Evolutionary conservation across 148 eudicot species (phyloP).

Genomic region (Persicaria tinctoria): DNA sequence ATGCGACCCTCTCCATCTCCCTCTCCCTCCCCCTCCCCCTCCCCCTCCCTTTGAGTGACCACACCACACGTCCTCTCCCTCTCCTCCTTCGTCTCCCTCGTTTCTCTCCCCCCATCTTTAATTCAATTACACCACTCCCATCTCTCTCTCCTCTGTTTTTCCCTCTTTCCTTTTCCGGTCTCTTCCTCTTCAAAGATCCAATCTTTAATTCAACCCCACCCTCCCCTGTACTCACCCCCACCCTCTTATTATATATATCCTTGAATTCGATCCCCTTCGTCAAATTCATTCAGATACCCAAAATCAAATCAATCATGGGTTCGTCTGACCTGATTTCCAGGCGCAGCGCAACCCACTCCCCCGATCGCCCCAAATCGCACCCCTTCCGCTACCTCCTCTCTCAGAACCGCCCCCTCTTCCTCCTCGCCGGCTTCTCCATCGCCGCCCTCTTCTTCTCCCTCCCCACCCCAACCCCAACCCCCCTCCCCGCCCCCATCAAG

Average conservation of each 20-base stretch:
- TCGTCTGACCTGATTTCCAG: background rate
- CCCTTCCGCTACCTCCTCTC: background rate
- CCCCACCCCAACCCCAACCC: background rate
- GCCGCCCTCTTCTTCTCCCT: constrained; percentile 9
- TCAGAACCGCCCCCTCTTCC: constrained; percentile 3
- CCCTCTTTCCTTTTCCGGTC: background rate
- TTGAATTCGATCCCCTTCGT: background rate
- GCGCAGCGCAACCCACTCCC: background rate
- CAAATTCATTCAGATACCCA: background rate
- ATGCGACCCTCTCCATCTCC: background rate
- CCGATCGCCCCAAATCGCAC: background rate
- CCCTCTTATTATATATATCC: background rate
- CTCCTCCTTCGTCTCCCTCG: background rate
- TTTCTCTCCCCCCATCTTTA: background rate
- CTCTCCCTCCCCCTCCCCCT: background rate
- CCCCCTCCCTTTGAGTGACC: background rate
- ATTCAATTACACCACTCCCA: background rate
- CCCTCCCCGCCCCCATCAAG: background rate
- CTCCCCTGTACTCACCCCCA: background rate
- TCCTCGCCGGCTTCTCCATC: constrained; percentile 5
- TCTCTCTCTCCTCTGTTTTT: background rate
- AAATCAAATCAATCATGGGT: background rate
- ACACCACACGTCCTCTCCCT: background rate
- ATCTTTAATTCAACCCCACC: background rate
- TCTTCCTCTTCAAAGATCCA: background rate